Base-by-base conservation (phyloP, 192 early-diverging fungal genomes). In the Gamsiella multidivaricata region DNA sequence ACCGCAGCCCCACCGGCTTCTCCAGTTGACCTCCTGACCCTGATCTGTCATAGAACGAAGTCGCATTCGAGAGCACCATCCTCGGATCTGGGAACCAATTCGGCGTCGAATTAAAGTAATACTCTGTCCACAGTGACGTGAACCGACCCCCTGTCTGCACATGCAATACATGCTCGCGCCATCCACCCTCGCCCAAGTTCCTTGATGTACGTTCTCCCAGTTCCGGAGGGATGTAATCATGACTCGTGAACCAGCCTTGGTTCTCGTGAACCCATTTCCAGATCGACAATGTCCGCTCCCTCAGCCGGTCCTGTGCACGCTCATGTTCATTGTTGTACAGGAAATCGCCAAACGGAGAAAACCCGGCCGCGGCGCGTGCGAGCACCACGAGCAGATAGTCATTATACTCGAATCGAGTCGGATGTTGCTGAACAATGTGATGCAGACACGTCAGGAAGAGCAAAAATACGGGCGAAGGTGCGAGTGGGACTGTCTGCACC, bases 261-360 rank as follows among this genome's bases (percentile, higher is more conserved):
- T 70, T 62, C 60, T 62, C 65, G 15, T 54, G 50, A 5, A 83
- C 62, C 69, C 71, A 83, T 31, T 58, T 46, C 82, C 82, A 83
- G 17, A 83, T 80, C 0, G 78, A 80, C 9, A 37, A 54, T 1
- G 82, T 69, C 23, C 69, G 43, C 33, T 83, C 46, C 3, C 82
- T 31, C 15, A 83, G 18, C 20, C 53, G 45, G 17, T 65, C 52
- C 28, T 43, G 54, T 18, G 60, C 50, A 15, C 82, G 58, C 47
- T 83, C 82, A 18, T 41, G 54, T 49, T 83, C 82, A 22, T 68
- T 63, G 49, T 83, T 83, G 54, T 66, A 83, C 25, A 83, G 14
- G 45, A 83, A 83, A 36, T 83, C 82, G 3, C 82, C 82, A 67
- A 70, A 83, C 7, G 82, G 82, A 1, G 82, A 83, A 23, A 59